Evolutionary conservation across 1,284 basidiomycete genomes (phyloP), one percentile per base, ranked within the genome.

Genomic region (Tilletia indica): DNA sequence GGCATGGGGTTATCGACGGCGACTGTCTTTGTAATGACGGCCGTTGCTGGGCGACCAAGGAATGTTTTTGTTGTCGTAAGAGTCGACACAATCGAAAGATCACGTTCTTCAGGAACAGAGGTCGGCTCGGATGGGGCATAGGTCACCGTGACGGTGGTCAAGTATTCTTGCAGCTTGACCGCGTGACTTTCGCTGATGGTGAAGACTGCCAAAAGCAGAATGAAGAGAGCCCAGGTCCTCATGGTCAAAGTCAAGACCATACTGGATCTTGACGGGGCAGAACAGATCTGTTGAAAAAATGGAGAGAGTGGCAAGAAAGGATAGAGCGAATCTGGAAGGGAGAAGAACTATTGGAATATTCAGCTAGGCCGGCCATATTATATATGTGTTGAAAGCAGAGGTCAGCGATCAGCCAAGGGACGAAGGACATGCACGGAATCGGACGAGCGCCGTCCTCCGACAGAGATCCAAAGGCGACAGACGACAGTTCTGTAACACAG

Each of bases 1-100:
- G 48, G 48, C 48, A 49, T 49, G 48, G 48, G 48, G 48, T 49
- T 49, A n/a, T 49, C 48, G 48, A 49, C 48, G n/a, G n/a, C 48
- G n/a, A 49, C 48, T 49, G 48, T 49, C 2, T 49, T 49, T 1
- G 48, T 49, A 49, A 49, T 12, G n/a, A n/a, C n/a, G 12, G 48
- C 48, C 1, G 48, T 49, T 49, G 48, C n/a, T 31, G 25, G 25
- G 12, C 48, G 12, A 2, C 12, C 48, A n/a, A 14, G 12, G 48
- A 49, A 49, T 12, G 48, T 49, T n/a, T 49, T 49, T 12, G 48
- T 49, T 49, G 48, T 49, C n/a, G 48, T 49, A 12, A 49, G 48
- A 49, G 48, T 49, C n/a, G 48, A 49, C 14, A 49, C 48, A 49
- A n/a, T 2, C 12, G 48, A 49, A 49, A 49, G 48, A 49, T 49